Percentiles rank a stretch among this genome's conserved stretches.
Conservation (phyloP, 306 rosid genomes). For the Trifolium repens region DNA sequence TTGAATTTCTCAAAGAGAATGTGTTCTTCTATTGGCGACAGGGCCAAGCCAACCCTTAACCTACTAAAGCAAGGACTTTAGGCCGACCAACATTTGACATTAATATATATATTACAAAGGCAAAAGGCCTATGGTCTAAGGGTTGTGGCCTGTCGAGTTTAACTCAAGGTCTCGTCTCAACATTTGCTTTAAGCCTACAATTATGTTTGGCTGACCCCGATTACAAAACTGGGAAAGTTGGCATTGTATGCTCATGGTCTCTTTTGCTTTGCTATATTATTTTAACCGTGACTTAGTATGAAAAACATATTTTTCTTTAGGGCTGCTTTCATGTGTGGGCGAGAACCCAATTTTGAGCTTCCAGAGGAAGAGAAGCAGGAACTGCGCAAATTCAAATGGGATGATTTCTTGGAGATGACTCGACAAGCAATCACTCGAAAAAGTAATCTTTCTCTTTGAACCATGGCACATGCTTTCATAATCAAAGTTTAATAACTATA, state of each 20-base stretch:
- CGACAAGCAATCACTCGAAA: constrained; percentile 78
- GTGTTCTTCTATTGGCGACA: not conserved
- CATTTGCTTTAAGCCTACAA: too few relatives aligned
- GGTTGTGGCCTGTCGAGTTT: too few relatives aligned
- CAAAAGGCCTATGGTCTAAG: too few relatives aligned
- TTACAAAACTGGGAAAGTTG: not conserved
- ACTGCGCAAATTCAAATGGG: constrained; percentile 78
- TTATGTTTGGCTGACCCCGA: too few relatives aligned
- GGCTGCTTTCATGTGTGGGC: constrained; percentile 97
- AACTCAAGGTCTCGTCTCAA: too few relatives aligned
- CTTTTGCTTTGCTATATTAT: not conserved
- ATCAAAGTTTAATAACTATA: not conserved
- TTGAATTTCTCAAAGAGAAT: constrained; percentile 17
- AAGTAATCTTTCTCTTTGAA: constrained; percentile 54
- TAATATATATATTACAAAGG: too few relatives aligned
- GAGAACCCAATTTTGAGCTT: constrained; percentile 94
- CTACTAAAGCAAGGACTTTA: too few relatives aligned
- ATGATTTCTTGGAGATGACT: constrained; percentile 82
- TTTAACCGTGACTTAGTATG: constrained; percentile 2
- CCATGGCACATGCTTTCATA: not conserved
- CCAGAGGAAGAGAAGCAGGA: constrained; percentile 75
- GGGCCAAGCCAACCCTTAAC: too few relatives aligned
- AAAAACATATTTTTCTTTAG: constrained; percentile 40
- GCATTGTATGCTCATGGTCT: constrained; percentile 1
- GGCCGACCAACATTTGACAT: too few relatives aligned